A percentile compares a stretch with the other conserved stretches of the same genome.
Evolutionary conservation across 2,329 filamentous ascomycete species (phyloP).

Genomic region (Diaporthe australafricana): DNA sequence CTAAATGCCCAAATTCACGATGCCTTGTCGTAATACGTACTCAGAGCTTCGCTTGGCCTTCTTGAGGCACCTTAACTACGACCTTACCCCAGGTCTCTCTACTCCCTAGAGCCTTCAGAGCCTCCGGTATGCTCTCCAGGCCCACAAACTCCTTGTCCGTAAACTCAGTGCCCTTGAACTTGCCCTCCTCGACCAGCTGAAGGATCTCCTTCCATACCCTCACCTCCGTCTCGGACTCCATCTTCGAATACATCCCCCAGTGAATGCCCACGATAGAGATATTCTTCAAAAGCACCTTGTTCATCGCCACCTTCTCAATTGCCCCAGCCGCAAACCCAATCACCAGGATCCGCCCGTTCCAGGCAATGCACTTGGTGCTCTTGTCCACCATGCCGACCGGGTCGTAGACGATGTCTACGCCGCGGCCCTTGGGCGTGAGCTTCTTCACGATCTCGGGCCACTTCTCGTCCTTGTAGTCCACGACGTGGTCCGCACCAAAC

Average conservation of each 20-base stretch:
- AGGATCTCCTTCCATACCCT: constrained; percentile 87
- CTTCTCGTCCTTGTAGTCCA: constrained; percentile 78
- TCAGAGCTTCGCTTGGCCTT: constrained; percentile 67
- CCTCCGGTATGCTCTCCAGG: constrained; percentile 80
- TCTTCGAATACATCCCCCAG: constrained; percentile 86
- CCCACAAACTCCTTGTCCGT: constrained; percentile 85
- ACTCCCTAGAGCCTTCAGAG: constrained; percentile 80
- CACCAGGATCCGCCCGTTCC: constrained; percentile 89
- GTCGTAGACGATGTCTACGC: constrained; percentile 95
- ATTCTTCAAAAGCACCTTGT: constrained; percentile 93
- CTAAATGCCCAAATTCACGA: not conserved
- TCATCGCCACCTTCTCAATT: constrained; percentile 94
- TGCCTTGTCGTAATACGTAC: not conserved
- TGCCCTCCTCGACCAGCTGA: constrained; percentile 79
- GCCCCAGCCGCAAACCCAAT: constrained; percentile 88
- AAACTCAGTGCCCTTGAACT: constrained; percentile 86
- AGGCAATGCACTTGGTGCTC: constrained; percentile 90
- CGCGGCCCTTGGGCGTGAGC: constrained; percentile 76
- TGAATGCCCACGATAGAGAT: constrained; percentile 90
- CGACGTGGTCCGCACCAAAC: constrained; percentile 86
- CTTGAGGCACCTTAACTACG: constrained; percentile 84
- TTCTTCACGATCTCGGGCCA: constrained; percentile 80
- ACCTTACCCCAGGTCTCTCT: constrained; percentile 97
- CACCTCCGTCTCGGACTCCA: constrained; percentile 77
- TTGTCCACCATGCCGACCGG: constrained; percentile 90